A percentile compares a stretch with the other conserved stretches of the same genome.
phyloP scores from a whole-genome alignment of 495 filamentous ascomycete species.

The Penicillium herquei region DNA sequence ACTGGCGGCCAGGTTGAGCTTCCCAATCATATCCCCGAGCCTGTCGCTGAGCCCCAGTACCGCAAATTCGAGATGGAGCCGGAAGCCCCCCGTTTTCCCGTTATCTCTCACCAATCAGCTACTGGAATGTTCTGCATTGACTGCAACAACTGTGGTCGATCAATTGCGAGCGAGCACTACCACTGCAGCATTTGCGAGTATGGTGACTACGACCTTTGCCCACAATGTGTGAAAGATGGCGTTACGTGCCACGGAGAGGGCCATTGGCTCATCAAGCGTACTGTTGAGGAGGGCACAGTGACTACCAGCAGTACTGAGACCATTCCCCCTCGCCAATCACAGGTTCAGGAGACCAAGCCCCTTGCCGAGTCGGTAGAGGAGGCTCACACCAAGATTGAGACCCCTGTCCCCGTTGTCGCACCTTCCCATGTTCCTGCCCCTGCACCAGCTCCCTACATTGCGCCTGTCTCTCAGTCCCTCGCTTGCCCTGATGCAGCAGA shows the following conservation, averaged over 20 bases:
- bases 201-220: slow-evolving; percentile 94
- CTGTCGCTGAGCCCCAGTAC: slow-evolving; percentile 20
- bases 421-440: neutral
- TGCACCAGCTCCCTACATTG: neutral
- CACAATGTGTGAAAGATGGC: slow-evolving; percentile 70
- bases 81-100: slow-evolving; percentile 26
- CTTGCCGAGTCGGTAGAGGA: slow-evolving; percentile 13
- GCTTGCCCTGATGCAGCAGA: slow-evolving; percentile 7
- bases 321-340: slow-evolving; percentile 58
- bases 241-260: slow-evolving; percentile 69
- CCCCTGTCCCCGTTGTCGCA: neutral
- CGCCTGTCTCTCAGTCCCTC: neutral
- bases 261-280: slow-evolving; percentile 95
- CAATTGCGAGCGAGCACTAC: slow-evolving; percentile 80
- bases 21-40: neutral
- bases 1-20: neutral
- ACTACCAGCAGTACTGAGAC: slow-evolving; percentile 81
- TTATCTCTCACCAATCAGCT: slow-evolving; percentile 32
- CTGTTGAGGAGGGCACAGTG: slow-evolving; percentile 72
- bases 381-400: slow-evolving; percentile 13
- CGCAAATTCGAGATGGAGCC: slow-evolving; percentile 32
- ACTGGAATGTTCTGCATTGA: slow-evolving; percentile 63
- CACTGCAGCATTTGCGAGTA: slow-evolving; percentile 92
- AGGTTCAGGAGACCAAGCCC: slow-evolving; percentile 18
- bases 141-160: slow-evolving; percentile 84